Percentiles rank a stretch among this genome's conserved stretches.
phyloP scores from a whole-genome alignment of 805 yeast genomes.

The Hanseniaspora taiwanica region DNA sequence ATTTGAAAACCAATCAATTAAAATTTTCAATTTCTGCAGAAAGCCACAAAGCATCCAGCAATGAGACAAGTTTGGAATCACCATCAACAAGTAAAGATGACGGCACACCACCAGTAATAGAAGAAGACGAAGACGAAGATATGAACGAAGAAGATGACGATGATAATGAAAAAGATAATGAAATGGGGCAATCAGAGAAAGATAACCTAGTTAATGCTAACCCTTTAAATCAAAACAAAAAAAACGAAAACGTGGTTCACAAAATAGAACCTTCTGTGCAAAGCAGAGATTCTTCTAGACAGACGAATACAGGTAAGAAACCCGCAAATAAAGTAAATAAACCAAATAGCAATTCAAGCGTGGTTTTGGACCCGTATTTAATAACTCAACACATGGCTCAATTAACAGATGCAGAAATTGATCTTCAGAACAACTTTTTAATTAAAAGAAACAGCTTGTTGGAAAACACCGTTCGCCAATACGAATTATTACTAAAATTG shows the following conservation, averaged over 20 bases:
- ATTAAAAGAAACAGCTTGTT: neutral
- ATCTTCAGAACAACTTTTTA: neutral
- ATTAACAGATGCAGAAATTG: neutral
- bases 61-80: no score
- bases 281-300: no score
- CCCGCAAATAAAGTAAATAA: no score
- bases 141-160: slow-evolving; percentile 1
- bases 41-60: neutral
- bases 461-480: neutral
- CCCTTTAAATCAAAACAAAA: no score
- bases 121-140: neutral
- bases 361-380: no score
- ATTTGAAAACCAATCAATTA: neutral
- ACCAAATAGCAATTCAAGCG: no score
- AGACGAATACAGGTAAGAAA: no score
- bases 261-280: no score
- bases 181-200: neutral
- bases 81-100: neutral
- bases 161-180: neutral
- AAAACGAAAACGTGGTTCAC: no score
- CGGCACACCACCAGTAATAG: neutral
- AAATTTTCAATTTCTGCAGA: no score
- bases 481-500: neutral
- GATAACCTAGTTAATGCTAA: neutral
- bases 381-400: no score